Percentiles rank a stretch among this genome's conserved stretches.
Conservation (phyloP, 2,329 filamentous ascomycete species). For the Curvularia lunata region DNA sequence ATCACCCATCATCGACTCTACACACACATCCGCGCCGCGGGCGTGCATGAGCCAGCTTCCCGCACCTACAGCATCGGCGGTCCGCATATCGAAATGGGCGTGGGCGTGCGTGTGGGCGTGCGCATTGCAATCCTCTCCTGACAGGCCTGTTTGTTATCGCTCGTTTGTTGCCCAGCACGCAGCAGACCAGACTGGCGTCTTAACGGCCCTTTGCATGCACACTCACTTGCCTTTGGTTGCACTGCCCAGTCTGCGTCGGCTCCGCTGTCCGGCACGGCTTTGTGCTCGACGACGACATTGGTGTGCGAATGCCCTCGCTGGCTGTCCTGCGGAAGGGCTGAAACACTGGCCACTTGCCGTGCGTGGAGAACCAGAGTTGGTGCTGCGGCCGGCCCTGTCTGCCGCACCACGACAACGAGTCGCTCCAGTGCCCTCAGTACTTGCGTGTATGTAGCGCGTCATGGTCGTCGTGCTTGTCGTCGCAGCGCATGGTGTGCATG, state of each 20-base stretch:
- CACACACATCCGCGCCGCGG: conserved; percentile 22
- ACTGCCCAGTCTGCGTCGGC: conserved; percentile 7
- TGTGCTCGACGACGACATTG: background rate
- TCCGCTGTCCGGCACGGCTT: conserved; percentile 12
- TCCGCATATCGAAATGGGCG: conserved; percentile 31
- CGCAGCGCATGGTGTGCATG: conserved; percentile 12
- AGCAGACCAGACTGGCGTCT: background rate
- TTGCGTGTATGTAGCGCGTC: background rate
- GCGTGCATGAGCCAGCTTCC: conserved; percentile 37
- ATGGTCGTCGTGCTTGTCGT: conserved; percentile 7
- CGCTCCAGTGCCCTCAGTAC: conserved; percentile 5
- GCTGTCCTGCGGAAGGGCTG: conserved; percentile 16
- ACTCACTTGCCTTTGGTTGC: background rate
- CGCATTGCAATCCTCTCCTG: conserved; percentile 25
- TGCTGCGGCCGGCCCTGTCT: background rate
- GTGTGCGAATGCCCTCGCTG: background rate
- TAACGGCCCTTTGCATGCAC: background rate
- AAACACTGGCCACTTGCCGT: conserved; percentile 26
- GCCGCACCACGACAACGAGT: conserved; percentile 9
- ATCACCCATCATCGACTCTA: too few relatives aligned
- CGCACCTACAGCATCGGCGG: conserved; percentile 26
- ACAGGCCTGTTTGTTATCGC: conserved; percentile 13
- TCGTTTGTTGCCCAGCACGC: conserved; percentile 14
- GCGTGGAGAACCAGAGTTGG: conserved; percentile 5
- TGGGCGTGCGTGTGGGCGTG: too few relatives aligned